Base-by-base conservation (phyloP, 148 eudicot genomes). In the Chenopodium suecicum region DNA sequence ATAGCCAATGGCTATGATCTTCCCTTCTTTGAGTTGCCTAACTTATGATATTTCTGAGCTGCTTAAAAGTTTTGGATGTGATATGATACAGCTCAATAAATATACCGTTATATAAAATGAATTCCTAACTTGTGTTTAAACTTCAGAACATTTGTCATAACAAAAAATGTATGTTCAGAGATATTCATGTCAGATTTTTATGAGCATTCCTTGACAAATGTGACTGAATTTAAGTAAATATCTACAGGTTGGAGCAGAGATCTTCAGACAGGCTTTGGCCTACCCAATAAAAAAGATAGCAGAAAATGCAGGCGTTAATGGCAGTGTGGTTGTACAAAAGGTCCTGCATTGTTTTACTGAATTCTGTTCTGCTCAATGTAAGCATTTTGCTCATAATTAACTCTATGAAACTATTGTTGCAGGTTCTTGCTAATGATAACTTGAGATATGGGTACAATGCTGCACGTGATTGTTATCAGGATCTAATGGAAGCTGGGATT, bases 231-330 rank as follows among this genome's bases (percentile, higher is more conserved):
- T 50, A 63, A 13, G 50, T 58, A 76, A 76, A 78, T 22, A 70
- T 31, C 25, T 82, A 71, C 89, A 93, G 98, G 82, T 95, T 73
- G 98, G 98, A 89, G 98, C 98, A 10, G 98, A 95, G 78, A 95
- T 95, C 78, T 86, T 93, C 66, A 92, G 90, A 84, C 93, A 87
- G 73, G 98, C 98, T 17, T 82, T 93, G 88, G 46, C 87, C 16
- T 95, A 95, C 90, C 98, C 98, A 12, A 82, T 85, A 79, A 92
- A 86, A 87, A 91, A 88, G 86, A 95, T 95, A 77, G 96, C 97
- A 29, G 91, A 91, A 79, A 95, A 95, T 86, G 95, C 94, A 22
- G 98, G 98, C 58, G 89, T 89, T 50, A 95, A 88, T 66, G 97
- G 94, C 69, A 95, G 87, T 60, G 76, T 86, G 58, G 94, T 95